Conservation (phyloP, 148 eudicot species). For the Rhododendron vialii region DNA sequence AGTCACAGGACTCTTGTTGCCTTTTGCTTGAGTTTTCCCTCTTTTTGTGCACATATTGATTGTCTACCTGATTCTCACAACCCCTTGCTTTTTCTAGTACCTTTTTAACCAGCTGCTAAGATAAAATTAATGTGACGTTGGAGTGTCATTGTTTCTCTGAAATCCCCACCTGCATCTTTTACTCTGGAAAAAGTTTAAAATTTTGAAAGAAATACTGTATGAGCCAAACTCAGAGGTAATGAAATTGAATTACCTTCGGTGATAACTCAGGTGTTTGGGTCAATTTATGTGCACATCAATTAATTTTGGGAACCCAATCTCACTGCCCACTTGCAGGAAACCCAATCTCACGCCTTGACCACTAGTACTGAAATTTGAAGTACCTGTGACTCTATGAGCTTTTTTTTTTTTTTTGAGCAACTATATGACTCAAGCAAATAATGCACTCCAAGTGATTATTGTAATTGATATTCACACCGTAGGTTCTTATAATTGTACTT, state of each 20-base stretch:
- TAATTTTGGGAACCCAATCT: not conserved
- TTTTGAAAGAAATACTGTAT: not conserved
- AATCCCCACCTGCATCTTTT: not conserved
- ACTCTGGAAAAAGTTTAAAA: not conserved
- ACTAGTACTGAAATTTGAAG: not conserved
- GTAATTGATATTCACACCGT: no score
- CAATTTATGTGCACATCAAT: no score
- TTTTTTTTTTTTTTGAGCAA: not conserved
- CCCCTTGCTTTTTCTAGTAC: not conserved
- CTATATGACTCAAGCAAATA: not conserved
- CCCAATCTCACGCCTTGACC: not conserved
- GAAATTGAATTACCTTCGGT: not conserved
- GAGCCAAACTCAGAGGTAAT: not conserved
- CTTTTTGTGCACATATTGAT: slow-evolving; percentile 11
- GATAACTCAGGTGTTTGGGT: no score
- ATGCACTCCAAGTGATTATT: not conserved
- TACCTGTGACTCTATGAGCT: not conserved
- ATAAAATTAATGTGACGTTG: not conserved
- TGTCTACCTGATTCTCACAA: not conserved
- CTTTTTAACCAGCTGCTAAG: not conserved
- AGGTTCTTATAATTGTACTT: no score
- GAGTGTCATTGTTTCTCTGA: not conserved
- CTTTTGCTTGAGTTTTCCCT: not conserved
- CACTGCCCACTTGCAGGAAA: not conserved
- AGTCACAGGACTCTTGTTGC: slow-evolving; percentile 17